These are phyloP conservation scores for Phaffia rhodozyma DNA, from an alignment of 1,284 basidiomycete genomes.

Conservation along the genomic window DNA sequence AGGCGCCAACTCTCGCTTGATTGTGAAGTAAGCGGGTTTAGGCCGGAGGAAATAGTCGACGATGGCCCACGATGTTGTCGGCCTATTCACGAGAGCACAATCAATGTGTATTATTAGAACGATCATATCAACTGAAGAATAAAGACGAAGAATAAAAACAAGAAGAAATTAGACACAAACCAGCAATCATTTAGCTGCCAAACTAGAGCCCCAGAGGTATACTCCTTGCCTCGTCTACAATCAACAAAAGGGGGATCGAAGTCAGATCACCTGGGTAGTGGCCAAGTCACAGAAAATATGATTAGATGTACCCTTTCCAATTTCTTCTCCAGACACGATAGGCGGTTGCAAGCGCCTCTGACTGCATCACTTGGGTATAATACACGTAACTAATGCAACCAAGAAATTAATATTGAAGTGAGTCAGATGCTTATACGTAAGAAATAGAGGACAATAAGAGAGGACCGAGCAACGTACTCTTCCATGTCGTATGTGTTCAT, in stretches of 20 bases:
- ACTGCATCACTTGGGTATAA: constrained; percentile 73
- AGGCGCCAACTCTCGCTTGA: constrained; percentile 55
- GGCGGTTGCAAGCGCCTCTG: constrained; percentile 59
- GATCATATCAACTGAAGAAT: neutral
- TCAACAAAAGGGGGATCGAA: neutral
- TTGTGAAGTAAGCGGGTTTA: constrained; percentile 60
- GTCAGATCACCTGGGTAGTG: neutral
- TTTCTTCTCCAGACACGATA: constrained; percentile 65
- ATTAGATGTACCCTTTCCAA: constrained; percentile 45
- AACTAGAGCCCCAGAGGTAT: constrained; percentile 51
- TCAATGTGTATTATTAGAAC: no score
- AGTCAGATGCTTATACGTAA: neutral
- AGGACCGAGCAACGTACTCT: constrained; percentile 38
- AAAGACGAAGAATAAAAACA: neutral
- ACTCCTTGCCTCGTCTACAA: constrained; percentile 47
- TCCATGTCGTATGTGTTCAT: constrained; percentile 72
- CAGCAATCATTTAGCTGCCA: constrained; percentile 50
- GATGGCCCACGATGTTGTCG: constrained; percentile 62
- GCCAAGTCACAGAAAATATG: neutral
- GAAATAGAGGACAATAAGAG: no score
- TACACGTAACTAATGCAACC: constrained; percentile 49
- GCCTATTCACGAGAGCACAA: neutral
- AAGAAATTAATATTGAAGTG: neutral
- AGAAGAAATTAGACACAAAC: neutral
- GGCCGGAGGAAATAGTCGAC: constrained; percentile 63